Conservation (phyloP, 345 rosid species). For the Eucalyptus curtisii region DNA sequence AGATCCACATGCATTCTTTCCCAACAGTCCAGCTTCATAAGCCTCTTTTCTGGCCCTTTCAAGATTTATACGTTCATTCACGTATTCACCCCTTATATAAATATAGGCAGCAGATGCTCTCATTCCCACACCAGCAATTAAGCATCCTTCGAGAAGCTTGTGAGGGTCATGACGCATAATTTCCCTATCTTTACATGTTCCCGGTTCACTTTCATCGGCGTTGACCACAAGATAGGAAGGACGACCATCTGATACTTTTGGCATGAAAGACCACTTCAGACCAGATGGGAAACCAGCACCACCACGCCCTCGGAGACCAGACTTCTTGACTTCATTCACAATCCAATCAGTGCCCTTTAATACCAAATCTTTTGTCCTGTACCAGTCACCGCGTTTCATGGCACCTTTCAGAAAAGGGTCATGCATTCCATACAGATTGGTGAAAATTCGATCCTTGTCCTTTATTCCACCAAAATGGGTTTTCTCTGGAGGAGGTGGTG, state of each 20-base stretch:
- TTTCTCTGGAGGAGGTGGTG: slow-evolving; percentile 94
- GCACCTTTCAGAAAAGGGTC: slow-evolving; percentile 98
- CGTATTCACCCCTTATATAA: slow-evolving; percentile 95
- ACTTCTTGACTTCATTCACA: slow-evolving; percentile 82
- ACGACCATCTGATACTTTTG: slow-evolving; percentile 93
- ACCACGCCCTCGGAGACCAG: slow-evolving; percentile 97
- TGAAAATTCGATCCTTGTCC: slow-evolving; percentile 93
- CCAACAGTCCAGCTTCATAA: slow-evolving; percentile 81
- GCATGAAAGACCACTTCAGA: slow-evolving; percentile 99
- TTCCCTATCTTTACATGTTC: slow-evolving; percentile 97
- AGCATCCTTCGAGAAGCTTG: slow-evolving; percentile 91
- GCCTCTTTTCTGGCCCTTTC: slow-evolving; percentile 91
- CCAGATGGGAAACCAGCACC: slow-evolving; percentile 99
- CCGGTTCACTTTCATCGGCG: slow-evolving; percentile 99
- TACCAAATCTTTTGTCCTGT: slow-evolving; percentile 93
- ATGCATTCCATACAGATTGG: slow-evolving; percentile 81
- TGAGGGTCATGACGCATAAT: slow-evolving; percentile 98
- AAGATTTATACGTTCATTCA: slow-evolving; percentile 71
- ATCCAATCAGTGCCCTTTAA: slow-evolving; percentile 98
- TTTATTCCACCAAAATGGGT: slow-evolving; percentile 94
- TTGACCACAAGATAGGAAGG: slow-evolving; percentile 97
- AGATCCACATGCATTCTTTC: slow-evolving; percentile 96
- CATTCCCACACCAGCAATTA: slow-evolving; percentile 99
- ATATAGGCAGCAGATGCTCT: slow-evolving; percentile 95
- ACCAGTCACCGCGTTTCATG: slow-evolving; percentile 92